These are phyloP conservation scores for Arabis alpina DNA, from an alignment of 345 rosid species.

Conservation along the genomic window DNA sequence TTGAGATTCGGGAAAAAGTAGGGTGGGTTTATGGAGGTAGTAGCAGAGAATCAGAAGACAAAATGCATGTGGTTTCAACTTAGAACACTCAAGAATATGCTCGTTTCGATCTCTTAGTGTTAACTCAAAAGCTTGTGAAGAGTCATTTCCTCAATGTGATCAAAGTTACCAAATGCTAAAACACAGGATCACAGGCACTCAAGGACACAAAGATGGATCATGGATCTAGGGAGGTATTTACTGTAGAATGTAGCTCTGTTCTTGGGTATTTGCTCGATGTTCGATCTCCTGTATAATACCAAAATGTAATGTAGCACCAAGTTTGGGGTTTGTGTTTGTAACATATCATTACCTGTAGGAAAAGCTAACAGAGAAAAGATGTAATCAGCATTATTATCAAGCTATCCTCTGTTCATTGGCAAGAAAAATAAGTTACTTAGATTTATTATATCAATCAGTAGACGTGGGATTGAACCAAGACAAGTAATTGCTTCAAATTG, in stretches of 20 bases:
- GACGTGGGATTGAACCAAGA: not conserved
- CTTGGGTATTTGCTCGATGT: slow-evolving; percentile 13
- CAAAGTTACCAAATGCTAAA: slow-evolving; percentile 1
- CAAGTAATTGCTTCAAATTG: not conserved
- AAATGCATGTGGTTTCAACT: slow-evolving; percentile 21
- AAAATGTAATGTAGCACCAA: slow-evolving; percentile 8
- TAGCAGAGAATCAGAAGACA: slow-evolving; percentile 22
- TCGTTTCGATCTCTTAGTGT: not conserved
- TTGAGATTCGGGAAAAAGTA: slow-evolving; percentile 65
- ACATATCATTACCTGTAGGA: slow-evolving; percentile 27
- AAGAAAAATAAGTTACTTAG: slow-evolving; percentile 1
- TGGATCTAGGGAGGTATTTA: slow-evolving; percentile 18
- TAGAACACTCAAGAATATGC: slow-evolving; percentile 13
- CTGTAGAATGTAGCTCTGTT: slow-evolving; percentile 22
- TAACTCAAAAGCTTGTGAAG: slow-evolving; percentile 23
- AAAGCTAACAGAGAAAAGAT: slow-evolving; percentile 23
- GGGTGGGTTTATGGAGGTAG: slow-evolving; percentile 18
- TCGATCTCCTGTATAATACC: slow-evolving; percentile 24
- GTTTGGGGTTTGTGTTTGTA: slow-evolving; percentile 10
- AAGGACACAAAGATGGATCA: slow-evolving; percentile 17
- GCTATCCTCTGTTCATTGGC: slow-evolving; percentile 14
- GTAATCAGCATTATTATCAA: slow-evolving; percentile 28
- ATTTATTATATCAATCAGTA: too few species aligned
- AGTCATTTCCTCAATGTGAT: slow-evolving; percentile 34
- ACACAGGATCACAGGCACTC: slow-evolving; percentile 9